These are phyloP conservation scores for Tricholoma saponaceum DNA, from an alignment of 768 basidiomycete genomes.

Conservation along the genomic window DNA sequence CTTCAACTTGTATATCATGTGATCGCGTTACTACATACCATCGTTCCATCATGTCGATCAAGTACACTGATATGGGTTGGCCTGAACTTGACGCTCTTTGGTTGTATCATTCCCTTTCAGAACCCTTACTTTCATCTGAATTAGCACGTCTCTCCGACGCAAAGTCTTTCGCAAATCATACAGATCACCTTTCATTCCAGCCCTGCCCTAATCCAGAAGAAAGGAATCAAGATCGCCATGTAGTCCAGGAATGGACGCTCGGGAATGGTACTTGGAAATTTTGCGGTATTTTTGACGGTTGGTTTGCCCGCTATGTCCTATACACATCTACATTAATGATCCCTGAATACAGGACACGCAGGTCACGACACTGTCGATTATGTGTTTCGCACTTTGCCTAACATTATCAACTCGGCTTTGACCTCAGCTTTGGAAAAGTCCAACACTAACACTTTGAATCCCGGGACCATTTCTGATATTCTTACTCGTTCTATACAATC, in stretches of 20 bases:
- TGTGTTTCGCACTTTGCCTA: conserved; percentile 28
- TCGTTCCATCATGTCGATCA: conserved; percentile 14
- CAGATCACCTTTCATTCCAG: conserved; percentile 43
- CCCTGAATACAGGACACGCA: conserved; percentile 33
- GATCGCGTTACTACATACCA: conserved; percentile 7
- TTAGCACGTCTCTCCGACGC: conserved; percentile 35
- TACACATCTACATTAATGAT: neutral
- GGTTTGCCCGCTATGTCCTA: conserved; percentile 5
- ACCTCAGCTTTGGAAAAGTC: conserved; percentile 7
- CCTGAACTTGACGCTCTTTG: conserved; percentile 26
- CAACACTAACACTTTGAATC: neutral
- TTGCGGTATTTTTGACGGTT: conserved; percentile 46
- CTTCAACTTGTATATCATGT: too few species aligned
- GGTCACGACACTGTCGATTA: conserved; percentile 46
- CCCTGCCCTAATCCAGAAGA: conserved; percentile 38
- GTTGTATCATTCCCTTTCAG: conserved; percentile 36
- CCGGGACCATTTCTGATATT: conserved; percentile 23
- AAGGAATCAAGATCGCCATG: conserved; percentile 43
- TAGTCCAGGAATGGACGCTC: conserved; percentile 36
- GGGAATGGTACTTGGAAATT: conserved; percentile 38
- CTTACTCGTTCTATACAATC: conserved; percentile 31
- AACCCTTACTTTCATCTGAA: conserved; percentile 36
- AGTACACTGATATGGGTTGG: conserved; percentile 35
- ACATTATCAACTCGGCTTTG: conserved; percentile 25
- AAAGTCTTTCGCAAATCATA: conserved; percentile 22